These are phyloP conservation scores for Colletotrichum tofieldiae DNA, from an alignment of 2,329 filamentous ascomycete species.

Conservation along the genomic window DNA sequence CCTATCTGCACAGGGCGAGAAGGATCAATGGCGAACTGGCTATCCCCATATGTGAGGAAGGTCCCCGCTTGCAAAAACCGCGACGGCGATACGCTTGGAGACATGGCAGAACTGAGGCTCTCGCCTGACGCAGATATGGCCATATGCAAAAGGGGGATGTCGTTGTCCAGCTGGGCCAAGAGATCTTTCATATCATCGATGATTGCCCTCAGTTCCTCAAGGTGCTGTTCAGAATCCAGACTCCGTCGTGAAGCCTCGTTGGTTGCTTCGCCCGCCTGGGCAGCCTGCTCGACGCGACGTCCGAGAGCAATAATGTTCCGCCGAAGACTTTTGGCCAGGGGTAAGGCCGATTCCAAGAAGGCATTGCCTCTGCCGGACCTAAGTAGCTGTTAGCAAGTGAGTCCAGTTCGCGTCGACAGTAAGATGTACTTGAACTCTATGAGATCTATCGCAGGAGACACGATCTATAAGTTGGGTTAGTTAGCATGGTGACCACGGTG, in stretches of 20 bases:
- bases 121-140: slow-evolving; percentile 96
- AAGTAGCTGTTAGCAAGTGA: slow-evolving; percentile 46
- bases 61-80: slow-evolving; percentile 93
- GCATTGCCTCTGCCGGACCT: slow-evolving; percentile 70
- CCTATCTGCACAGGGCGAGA: slow-evolving; percentile 83
- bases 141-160: slow-evolving; percentile 91
- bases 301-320: slow-evolving; percentile 88
- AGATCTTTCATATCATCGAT: slow-evolving; percentile 82
- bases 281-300: slow-evolving; percentile 79
- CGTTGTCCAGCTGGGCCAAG: slow-evolving; percentile 86
- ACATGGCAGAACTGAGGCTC: slow-evolving; percentile 84
- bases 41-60: slow-evolving; percentile 89
- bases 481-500: slow-evolving; percentile 1
- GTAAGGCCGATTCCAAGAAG: slow-evolving; percentile 85
- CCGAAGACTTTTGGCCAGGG: slow-evolving; percentile 85
- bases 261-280: slow-evolving; percentile 72
- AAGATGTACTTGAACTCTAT: slow-evolving; percentile 84
- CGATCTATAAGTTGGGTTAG: slow-evolving; percentile 69
- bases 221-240: slow-evolving; percentile 69
- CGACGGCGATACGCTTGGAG: slow-evolving; percentile 89
- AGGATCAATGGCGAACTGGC: slow-evolving; percentile 80
- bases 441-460: slow-evolving; percentile 92
- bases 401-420: neutral
- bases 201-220: slow-evolving; percentile 78
- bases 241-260: slow-evolving; percentile 58